Percentiles rank a stretch among this genome's conserved stretches.
Evolutionary conservation across 106 monocot genomes (phyloP).

Genomic region (Dioscorea alata): DNA sequence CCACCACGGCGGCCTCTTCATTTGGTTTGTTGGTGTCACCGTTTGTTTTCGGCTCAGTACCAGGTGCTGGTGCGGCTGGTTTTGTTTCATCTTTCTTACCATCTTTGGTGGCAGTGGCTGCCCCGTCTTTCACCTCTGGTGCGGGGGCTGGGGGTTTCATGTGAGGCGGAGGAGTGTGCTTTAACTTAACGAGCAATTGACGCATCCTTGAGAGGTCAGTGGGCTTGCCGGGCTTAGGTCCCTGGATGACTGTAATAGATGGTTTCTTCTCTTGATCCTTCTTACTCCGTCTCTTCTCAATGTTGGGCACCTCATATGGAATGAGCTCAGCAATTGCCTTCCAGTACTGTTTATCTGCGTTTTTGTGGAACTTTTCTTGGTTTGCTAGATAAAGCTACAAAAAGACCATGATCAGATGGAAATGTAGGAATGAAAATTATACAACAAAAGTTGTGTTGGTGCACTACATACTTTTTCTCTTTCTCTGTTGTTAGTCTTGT

Average conservation of each 20-base stretch:
- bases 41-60: slow-evolving; percentile 4
- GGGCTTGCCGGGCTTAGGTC: slow-evolving; percentile 75
- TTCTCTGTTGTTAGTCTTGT: slow-evolving; percentile 77
- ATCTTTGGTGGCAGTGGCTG: slow-evolving; percentile 4
- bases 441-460: background rate
- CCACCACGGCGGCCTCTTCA: slow-evolving; percentile 1
- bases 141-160: slow-evolving; percentile 55
- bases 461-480: slow-evolving; percentile 59
- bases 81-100: slow-evolving; percentile 21
- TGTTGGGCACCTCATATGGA: slow-evolving; percentile 52
- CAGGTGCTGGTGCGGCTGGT: slow-evolving; percentile 5
- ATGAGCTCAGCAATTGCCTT: slow-evolving; percentile 69
- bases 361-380: slow-evolving; percentile 67
- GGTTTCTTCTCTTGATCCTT: slow-evolving; percentile 61
- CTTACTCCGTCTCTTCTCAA: slow-evolving; percentile 64
- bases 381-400: slow-evolving; percentile 52
- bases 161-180: slow-evolving; percentile 67
- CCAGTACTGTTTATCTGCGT: slow-evolving; percentile 78
- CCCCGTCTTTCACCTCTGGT: slow-evolving; percentile 18
- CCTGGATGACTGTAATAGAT: slow-evolving; percentile 49
- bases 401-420: background rate
- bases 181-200: slow-evolving; percentile 56
- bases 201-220: slow-evolving; percentile 70
- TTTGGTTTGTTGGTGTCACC: slow-evolving; percentile 2
- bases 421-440: background rate